Evolutionary conservation across 2,329 filamentous ascomycete genomes (phyloP), one percentile per base, ranked within the genome.

Genomic region (Colletotrichum phormii): DNA sequence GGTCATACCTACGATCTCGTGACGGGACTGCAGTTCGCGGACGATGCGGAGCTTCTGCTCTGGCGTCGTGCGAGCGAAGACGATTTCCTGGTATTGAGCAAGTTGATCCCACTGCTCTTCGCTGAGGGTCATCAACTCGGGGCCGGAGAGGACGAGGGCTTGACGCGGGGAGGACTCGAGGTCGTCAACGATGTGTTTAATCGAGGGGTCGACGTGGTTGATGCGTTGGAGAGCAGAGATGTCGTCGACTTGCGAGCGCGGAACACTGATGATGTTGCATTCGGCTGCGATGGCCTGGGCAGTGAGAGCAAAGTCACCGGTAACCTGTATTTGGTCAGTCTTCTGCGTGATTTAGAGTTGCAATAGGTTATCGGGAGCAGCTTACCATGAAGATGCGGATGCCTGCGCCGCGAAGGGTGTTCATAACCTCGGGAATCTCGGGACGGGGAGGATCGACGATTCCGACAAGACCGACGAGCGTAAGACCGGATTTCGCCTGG

Each of bases 41-140:
- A 95, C 93, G 73, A 95, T 95, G 42, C 92, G 90, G 7, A 95
- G 88, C 79, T 95, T 95, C 79, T 95, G 93, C 77, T 95, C 93
- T 0, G 93, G 93, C 0, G 93, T 95, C 0, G 93, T 95, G 13
- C 92, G 87, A 0, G 93, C 91, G 78, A 95, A 95, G 13, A 95
- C 91, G 49, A 95, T 92, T 77, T 95, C 93, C 31, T 90, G 86
- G 75, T 95, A 95, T 9, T 83, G 78, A 35, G 87, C 86, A 1
- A 95, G 85, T 37, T 86, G 85, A 71, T 91, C 86, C 93, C 93
- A 95, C 79, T 95, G 92, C 49, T 87, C 78, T 11, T 92, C 89
- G 69, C 90, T 92, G 3, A 95, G 86, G 1, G 85, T 85, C 62
- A 91, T 87, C 29, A 95, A 84, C 70, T 95, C 91, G 0, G 89